Percentiles rank a stretch among this genome's conserved stretches.
These are phyloP conservation scores for Polytrichum formosum DNA, from an alignment of 225 moss, liverwort and hornwort genomes.

Conservation along the genomic window DNA sequence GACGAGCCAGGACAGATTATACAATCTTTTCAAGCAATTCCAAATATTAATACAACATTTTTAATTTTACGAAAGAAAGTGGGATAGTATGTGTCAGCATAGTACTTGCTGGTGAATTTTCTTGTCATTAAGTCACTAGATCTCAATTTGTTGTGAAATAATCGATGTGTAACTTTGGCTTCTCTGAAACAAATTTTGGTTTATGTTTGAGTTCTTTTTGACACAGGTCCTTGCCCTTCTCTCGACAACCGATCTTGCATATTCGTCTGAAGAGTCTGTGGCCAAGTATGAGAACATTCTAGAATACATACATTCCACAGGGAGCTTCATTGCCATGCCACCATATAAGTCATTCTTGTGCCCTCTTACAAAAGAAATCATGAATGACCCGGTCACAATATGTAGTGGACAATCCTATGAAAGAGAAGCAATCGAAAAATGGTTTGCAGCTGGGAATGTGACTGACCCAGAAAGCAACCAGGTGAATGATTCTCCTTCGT, in stretches of 20 bases:
- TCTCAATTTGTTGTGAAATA: no score
- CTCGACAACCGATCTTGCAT: constrained; percentile 25
- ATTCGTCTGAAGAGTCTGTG: constrained; percentile 11
- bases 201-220: no score
- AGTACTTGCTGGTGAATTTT: no score
- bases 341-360: constrained; percentile 31
- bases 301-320: not conserved
- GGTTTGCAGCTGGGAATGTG: constrained; percentile 22
- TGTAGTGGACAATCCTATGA: constrained; percentile 27
- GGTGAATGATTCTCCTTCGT: not conserved
- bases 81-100: no score
- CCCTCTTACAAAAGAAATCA: constrained; percentile 30
- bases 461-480: constrained; percentile 27
- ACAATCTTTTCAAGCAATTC: no score
- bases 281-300: constrained; percentile 11
- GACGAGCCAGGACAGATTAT: no score
- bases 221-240: constrained; percentile 21
- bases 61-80: no score
- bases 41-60: no score
- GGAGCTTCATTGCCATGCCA: constrained; percentile 11
- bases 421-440: constrained; percentile 19
- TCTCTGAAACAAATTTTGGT: no score
- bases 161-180: no score
- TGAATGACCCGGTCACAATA: constrained; percentile 40
- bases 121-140: no score